Percentiles rank a stretch among this genome's conserved stretches.
These are phyloP conservation scores for Leucosporidium creatinivorum DNA, from an alignment of 768 basidiomycete genomes.

Conservation along the genomic window DNA sequence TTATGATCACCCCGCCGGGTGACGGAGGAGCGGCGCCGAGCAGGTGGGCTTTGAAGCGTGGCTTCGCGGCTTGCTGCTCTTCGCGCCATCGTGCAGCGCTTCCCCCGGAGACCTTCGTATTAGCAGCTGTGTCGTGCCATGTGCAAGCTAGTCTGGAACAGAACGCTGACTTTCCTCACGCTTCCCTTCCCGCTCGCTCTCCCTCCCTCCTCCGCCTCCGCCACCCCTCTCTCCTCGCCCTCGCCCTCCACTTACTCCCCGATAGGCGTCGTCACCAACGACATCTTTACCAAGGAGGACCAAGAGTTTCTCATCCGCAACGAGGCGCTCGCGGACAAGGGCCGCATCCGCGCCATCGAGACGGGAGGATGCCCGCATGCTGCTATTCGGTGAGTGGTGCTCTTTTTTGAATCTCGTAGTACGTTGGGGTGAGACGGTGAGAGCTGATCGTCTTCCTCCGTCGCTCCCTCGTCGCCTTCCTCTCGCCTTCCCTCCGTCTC, in stretches of 20 bases:
- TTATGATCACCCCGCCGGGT: too few relatives aligned
- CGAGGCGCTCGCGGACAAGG: constrained; percentile 70
- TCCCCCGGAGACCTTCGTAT: too few relatives aligned
- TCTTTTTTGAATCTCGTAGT: background rate
- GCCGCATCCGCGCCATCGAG: constrained; percentile 86
- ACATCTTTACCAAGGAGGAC: constrained; percentile 93
- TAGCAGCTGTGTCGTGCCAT: too few relatives aligned
- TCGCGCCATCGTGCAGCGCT: too few relatives aligned
- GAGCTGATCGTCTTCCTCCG: background rate
- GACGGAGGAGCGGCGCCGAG: too few relatives aligned
- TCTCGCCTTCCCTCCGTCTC: too few relatives aligned
- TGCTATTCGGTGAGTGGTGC: constrained; percentile 65
- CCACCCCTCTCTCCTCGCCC: too few relatives aligned
- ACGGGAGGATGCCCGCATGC: constrained; percentile 98
- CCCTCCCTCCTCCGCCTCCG: background rate
- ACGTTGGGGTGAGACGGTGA: too few relatives aligned
- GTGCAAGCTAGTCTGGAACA: too few relatives aligned
- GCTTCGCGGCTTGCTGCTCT: too few relatives aligned
- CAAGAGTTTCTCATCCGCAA: constrained; percentile 95
- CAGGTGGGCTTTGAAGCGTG: too few relatives aligned
- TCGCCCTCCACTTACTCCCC: background rate
- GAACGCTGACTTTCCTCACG: too few relatives aligned
- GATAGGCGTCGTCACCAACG: constrained; percentile 91
- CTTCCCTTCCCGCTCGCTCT: background rate
- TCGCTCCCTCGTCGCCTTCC: background rate